Evolutionary conservation across 2,329 filamentous ascomycete species (phyloP).

Genomic region (Thelonectria rubi): DNA sequence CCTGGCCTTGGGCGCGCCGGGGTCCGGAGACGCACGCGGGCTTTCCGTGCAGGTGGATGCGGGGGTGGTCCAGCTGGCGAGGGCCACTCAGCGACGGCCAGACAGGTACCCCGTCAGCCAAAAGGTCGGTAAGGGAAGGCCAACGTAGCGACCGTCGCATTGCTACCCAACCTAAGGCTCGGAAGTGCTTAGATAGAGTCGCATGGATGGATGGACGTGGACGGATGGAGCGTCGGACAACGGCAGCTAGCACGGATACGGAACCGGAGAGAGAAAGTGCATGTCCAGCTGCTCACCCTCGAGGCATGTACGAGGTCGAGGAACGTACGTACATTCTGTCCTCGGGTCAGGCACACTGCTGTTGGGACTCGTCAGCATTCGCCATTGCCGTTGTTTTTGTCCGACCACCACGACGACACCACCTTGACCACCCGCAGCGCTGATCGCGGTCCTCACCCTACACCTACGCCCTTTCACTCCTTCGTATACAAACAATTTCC

Average conservation of each 20-base stretch:
- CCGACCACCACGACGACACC: neutral
- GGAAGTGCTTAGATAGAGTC: conserved; percentile 5
- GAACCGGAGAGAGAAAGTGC: conserved; percentile 13
- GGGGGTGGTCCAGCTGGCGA: conserved; percentile 34
- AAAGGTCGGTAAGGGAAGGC: conserved; percentile 30
- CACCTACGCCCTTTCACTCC: neutral
- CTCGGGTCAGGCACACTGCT: conserved; percentile 9
- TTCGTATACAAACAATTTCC: neutral
- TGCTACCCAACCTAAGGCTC: conserved; percentile 39
- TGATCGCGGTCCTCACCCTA: neutral
- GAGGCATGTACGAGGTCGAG: neutral
- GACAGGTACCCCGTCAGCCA: conserved; percentile 25
- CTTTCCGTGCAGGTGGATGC: conserved; percentile 40
- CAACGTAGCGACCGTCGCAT: conserved; percentile 42
- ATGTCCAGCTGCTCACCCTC: neutral
- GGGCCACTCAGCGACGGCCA: conserved; percentile 35
- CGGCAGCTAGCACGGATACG: conserved; percentile 24
- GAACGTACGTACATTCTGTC: too few relatives aligned
- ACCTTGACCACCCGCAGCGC: neutral
- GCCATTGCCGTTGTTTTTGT: neutral
- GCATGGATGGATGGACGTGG: conserved; percentile 2
- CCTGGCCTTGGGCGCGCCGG: conserved; percentile 40
- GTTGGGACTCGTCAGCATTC: conserved; percentile 18
- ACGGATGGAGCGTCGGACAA: conserved; percentile 21
- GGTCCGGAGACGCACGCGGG: conserved; percentile 39